A percentile compares a stretch with the other conserved stretches of the same genome.
These are phyloP conservation scores for Haplosporangium sp. DNA, from an alignment of 371 early-diverging fungal species.

Conservation along the genomic window DNA sequence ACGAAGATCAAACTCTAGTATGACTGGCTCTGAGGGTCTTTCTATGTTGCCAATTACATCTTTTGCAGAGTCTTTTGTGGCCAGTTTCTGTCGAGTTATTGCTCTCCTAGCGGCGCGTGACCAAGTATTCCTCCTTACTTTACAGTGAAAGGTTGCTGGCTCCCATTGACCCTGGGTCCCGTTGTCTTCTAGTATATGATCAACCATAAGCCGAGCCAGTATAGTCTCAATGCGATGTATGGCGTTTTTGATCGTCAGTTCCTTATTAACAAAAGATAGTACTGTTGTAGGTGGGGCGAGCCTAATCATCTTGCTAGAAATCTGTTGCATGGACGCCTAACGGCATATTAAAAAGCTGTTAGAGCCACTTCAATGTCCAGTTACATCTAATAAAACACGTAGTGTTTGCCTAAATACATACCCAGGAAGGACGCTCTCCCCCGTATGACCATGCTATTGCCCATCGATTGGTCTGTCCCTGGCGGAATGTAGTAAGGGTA, in stretches of 20 bases:
- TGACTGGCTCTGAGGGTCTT: background rate
- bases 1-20: conserved; percentile 23
- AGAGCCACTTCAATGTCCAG: no score
- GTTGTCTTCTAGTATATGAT: background rate
- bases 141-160: background rate
- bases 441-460: conserved; percentile 47
- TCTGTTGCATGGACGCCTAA: conserved; percentile 28
- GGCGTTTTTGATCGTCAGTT: background rate
- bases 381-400: background rate
- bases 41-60: background rate
- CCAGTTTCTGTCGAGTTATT: conserved; percentile 10
- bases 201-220: conserved; percentile 11
- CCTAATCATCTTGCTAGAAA: conserved; percentile 32
- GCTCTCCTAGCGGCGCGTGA: conserved; percentile 42
- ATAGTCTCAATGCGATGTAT: background rate
- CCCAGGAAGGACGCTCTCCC: conserved; percentile 28
- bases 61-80: background rate
- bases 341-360: background rate
- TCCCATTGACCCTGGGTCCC: background rate
- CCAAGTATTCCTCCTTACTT: conserved; percentile 36
- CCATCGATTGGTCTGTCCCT: conserved; percentile 46
- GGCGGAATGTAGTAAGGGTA: conserved; percentile 38
- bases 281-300: conserved; percentile 25
- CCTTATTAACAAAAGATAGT: conserved; percentile 11
- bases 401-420: background rate